Percentiles rank a stretch among this genome's conserved stretches.
Conservation (phyloP, 2,329 filamentous ascomycete genomes). For the Sarocladium kiliense region DNA sequence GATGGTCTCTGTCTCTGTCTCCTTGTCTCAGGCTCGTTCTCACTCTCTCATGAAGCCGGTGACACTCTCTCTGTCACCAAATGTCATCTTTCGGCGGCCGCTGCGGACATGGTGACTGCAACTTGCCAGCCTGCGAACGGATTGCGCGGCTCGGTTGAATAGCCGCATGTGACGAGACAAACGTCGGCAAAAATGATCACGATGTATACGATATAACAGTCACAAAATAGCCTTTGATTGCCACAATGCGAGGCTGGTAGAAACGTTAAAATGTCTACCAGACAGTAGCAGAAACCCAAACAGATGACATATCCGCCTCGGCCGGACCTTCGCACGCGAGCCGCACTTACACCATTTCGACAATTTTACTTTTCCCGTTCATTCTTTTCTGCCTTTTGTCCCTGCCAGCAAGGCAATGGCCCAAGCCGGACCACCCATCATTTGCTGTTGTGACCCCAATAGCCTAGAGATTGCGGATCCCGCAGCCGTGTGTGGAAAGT, state of each 20-base stretch:
- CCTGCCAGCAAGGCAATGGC: no score
- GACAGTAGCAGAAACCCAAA: neutral
- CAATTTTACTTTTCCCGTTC: neutral
- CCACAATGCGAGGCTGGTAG: neutral
- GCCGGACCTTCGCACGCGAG: no score
- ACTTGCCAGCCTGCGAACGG: neutral
- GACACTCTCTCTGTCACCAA: neutral
- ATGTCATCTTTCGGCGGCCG: neutral
- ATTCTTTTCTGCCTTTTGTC: no score
- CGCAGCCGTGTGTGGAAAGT: neutral
- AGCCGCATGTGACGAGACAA: neutral
- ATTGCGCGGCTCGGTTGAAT: neutral
- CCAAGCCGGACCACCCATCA: no score
- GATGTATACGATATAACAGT: neutral
- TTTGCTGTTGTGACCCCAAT: neutral
- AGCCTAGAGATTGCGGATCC: neutral
- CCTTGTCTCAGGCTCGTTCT: neutral
- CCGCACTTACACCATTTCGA: neutral
- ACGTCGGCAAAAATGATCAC: neutral
- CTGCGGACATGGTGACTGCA: neutral
- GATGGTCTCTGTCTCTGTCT: neutral
- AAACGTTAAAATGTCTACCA: neutral
- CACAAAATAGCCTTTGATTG: slow-evolving; percentile 1
- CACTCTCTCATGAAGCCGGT: neutral
- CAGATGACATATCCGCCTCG: no score